phyloP scores from a whole-genome alignment of 208 protist species.

The Acanthamoeba sp. region DNA sequence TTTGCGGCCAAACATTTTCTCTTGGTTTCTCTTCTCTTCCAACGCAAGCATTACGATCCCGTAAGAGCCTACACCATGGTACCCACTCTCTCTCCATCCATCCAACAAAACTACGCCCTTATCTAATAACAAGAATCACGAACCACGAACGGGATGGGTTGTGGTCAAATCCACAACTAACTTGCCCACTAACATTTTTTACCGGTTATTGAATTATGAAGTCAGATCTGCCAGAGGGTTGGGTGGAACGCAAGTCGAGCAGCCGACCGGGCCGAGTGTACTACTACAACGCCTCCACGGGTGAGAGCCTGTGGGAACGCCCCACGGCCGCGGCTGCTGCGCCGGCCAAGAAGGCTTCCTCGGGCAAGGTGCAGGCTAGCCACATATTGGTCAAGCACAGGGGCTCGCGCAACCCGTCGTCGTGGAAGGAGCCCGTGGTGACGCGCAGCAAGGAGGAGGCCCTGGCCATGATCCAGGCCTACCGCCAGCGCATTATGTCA shows the following conservation, averaged over 20 bases:
- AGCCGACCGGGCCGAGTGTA: slow-evolving; percentile 36
- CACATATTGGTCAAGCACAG: slow-evolving; percentile 86
- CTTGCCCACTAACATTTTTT: neutral
- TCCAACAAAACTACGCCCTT: no score
- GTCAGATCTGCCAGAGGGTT: slow-evolving; percentile 63
- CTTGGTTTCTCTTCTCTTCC: no score
- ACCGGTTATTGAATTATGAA: neutral
- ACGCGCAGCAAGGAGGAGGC: slow-evolving; percentile 86
- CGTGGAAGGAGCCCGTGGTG: slow-evolving; percentile 81
- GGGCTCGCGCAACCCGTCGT: slow-evolving; percentile 79
- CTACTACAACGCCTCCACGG: slow-evolving; percentile 59
- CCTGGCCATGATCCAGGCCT: slow-evolving; percentile 79
- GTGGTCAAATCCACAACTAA: no score
- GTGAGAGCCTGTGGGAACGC: slow-evolving; percentile 66
- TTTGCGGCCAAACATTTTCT: no score
- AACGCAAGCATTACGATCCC: no score
- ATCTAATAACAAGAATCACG: no score
- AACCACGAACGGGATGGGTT: no score
- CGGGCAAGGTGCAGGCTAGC: slow-evolving; percentile 71
- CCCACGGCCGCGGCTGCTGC: neutral
- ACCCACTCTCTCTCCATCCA: no score
- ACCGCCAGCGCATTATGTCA: slow-evolving; percentile 67
- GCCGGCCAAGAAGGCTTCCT: neutral
- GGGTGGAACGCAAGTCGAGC: slow-evolving; percentile 18
- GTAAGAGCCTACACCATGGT: no score